Base-by-base conservation (phyloP, 2,329 filamentous ascomycete species). In the Herpotrichia juniperi region DNA sequence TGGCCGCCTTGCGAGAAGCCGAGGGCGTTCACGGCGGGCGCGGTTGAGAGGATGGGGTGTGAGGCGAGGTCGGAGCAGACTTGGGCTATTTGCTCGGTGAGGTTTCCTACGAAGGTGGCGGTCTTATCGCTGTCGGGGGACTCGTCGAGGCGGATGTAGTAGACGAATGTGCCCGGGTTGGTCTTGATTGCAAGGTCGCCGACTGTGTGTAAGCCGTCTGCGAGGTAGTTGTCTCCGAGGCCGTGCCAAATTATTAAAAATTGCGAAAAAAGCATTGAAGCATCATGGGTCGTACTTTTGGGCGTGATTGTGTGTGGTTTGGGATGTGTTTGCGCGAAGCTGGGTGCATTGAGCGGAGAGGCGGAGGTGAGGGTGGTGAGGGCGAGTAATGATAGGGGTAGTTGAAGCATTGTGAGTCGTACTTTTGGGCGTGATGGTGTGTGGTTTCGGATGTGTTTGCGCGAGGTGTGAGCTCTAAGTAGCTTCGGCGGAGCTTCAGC, bases 1-100 rank as follows among this genome's bases (percentile, higher is more conserved):
- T 96, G 91, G 1, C 94, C 94, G 57, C 94, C 94, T 75, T 99
- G 94, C 12, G 90, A 94, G 79, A 99, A 97, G 24, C 94, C 94
- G 30, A 99, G 78, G 28, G 93, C 93, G 75, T 97, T 94, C 69
- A 97, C 82, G 57, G 88, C 91, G 0, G 90, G 89, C 0, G 90
- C 90, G 6, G 88, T 90, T 50, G 88, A 88, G 14, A 97, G 84
- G 72, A 96, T 90, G 1, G 88, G 88, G 69, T 97, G 85, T 0
- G 81, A 70, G 52, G 88, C 83, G 35, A 97, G 83, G 63, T 88
- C 86, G n/a, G 78, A 79, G 82, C 94, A 97, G 45, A 96, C 91
- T 56, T 81, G 72, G 32, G 82, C 82, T 52, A 97, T 73, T 76
- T 97, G 93, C 44, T 82, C 79, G 2, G 89, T 93, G 4, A 97